These are phyloP conservation scores for Phytophthora hibernalis DNA, from an alignment of 352 stramenopile genomes.

Conservation along the genomic window DNA sequence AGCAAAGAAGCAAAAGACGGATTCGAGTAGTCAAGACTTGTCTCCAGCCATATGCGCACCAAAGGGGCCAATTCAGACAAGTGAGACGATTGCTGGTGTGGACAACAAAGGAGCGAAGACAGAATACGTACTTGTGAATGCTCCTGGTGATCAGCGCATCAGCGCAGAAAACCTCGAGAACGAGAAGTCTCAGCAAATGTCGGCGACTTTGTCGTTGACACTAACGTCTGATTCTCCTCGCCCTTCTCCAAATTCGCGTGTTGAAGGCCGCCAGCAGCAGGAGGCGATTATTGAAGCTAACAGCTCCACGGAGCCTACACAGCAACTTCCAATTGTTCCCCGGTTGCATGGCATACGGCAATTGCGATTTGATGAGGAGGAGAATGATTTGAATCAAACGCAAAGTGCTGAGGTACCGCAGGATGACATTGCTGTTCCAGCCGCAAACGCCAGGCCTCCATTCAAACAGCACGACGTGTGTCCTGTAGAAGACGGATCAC, in stretches of 20 bases:
- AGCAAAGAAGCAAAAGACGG: constrained; percentile 22
- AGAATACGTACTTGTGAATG: background rate
- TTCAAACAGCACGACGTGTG: background rate
- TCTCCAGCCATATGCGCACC: background rate
- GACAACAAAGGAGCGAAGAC: background rate
- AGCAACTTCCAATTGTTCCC: constrained; percentile 25
- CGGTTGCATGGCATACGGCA: constrained; percentile 44
- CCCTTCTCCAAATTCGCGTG: background rate
- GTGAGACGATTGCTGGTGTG: background rate
- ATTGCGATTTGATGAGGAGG: constrained; percentile 51
- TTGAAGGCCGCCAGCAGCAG: background rate
- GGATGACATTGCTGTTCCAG: background rate
- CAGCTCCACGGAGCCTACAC: background rate
- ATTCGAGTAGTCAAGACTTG: background rate
- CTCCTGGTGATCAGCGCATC: background rate
- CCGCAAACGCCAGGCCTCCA: background rate
- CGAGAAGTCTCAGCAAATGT: constrained; percentile 45
- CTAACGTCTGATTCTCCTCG: constrained; percentile 32
- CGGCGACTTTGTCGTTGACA: constrained; percentile 22
- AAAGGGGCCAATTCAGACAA: background rate
- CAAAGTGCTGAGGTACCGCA: constrained; percentile 2
- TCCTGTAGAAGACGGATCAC: constrained; percentile 1
- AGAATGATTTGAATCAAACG: constrained; percentile 7
- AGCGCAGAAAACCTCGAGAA: constrained; percentile 33
- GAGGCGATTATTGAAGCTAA: background rate